Evolutionary conservation across 2,329 filamentous ascomycete genomes (phyloP).

Genomic region (Claviceps arundinis): DNA sequence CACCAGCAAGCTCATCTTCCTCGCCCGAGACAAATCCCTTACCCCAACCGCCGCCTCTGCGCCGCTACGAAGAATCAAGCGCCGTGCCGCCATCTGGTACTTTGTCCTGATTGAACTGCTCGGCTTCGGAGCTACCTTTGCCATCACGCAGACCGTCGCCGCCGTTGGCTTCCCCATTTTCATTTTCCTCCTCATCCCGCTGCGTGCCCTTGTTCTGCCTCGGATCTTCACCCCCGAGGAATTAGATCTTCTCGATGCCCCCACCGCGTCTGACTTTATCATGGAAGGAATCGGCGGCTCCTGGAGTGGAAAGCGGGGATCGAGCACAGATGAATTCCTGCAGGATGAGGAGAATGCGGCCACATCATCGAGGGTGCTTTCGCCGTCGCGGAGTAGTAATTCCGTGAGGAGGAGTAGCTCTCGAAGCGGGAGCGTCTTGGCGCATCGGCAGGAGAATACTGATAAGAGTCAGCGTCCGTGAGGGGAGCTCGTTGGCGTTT

Average conservation of each 20-base stretch:
- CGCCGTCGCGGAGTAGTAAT: conserved; percentile 2
- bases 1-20: conserved; percentile 59
- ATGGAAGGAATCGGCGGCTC: conserved; percentile 63
- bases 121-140: conserved; percentile 66
- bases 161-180: conserved; percentile 70
- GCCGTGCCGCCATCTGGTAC: conserved; percentile 53
- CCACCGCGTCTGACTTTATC: conserved; percentile 60
- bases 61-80: conserved; percentile 46
- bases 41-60: conserved; percentile 36
- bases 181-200: conserved; percentile 55
- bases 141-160: conserved; percentile 71
- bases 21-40: conserved; percentile 50
- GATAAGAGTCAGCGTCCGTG: too few species aligned
- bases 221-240: conserved; percentile 46
- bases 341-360: not conserved
- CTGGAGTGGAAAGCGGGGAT: conserved; percentile 26
- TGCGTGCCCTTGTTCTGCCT: conserved; percentile 51
- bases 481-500: not conserved
- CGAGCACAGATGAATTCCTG: not conserved
- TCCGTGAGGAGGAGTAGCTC: conserved; percentile 10
- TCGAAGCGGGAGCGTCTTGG: not conserved
- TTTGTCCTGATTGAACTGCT: conserved; percentile 57
- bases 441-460: not conserved
- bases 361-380: not conserved
- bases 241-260: conserved; percentile 51